A percentile compares a stretch with the other conserved stretches of the same genome.
Conservation (phyloP, 139 green algal species). For the Tetradesmus lagerheimii region DNA sequence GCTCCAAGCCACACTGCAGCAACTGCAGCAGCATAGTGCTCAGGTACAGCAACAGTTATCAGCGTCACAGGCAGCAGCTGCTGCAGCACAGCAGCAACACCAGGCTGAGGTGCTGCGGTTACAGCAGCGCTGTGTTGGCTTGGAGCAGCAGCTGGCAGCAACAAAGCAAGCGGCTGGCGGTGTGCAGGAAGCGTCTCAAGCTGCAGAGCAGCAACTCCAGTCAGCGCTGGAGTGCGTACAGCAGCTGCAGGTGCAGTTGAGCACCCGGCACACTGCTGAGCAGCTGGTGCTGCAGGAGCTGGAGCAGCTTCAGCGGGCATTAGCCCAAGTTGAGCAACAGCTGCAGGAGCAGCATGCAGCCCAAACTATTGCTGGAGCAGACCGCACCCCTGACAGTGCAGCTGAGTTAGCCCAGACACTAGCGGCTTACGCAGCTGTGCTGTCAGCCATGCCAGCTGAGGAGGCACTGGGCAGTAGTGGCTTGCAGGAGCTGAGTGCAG, state of each 20-base stretch:
- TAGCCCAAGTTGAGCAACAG: neutral
- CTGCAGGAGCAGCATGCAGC: neutral
- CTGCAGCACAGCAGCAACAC: neutral
- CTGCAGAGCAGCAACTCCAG: neutral
- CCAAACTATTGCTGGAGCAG: neutral
- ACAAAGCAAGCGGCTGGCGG: neutral
- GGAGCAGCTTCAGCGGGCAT: neutral
- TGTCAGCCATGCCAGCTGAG: neutral
- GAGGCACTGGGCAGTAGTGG: neutral
- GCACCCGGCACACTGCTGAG: neutral
- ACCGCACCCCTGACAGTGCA: neutral
- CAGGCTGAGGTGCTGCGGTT: neutral
- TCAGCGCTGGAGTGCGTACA: neutral
- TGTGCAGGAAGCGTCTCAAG: neutral
- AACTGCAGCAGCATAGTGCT: neutral
- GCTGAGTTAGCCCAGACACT: neutral
- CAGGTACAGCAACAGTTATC: neutral
- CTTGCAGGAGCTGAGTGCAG: neutral
- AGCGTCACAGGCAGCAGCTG: neutral
- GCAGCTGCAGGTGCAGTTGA: neutral
- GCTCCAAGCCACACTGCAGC: neutral
- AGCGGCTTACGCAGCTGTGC: neutral
- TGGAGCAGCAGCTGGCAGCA: slow-evolving; percentile 1
- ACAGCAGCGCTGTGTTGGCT: neutral
- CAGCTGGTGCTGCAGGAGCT: neutral